Evolutionary conservation across 768 basidiomycete genomes (phyloP), one percentile per base, ranked within the genome.

Genomic region (Mycena chlorophos): DNA sequence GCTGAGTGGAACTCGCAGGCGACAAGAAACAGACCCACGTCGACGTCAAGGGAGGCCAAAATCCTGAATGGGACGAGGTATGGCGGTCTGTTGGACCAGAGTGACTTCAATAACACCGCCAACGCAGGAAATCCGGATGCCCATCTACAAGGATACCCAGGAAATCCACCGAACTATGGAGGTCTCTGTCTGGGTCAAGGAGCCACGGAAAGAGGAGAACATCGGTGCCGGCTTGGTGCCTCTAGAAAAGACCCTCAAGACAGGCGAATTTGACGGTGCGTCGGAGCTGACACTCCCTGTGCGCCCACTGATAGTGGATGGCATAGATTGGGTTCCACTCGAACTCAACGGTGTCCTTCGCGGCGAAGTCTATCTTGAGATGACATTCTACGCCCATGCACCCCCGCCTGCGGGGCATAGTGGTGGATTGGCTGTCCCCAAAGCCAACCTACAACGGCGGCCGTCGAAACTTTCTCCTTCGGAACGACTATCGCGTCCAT

Each of bases 41-140:
- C 56, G 88, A 92, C 64, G 77, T 85, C 61, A 92, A 87, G 66
- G 94, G 94, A 2, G 95, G 95, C 0, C 95, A 98, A 66, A 89
- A 91, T 70, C 95, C 95, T 2, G 83, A 87, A 56, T 98, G 94
- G 93, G 94, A 97, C 66, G 85, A 85, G n/a, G n/a, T n/a, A n/a
- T n/a, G n/a, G n/a, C n/a, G n/a, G n/a, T n/a, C n/a, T n/a, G n/a
- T n/a, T n/a, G n/a, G n/a, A n/a, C n/a, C n/a, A n/a, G n/a, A n/a
- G n/a, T n/a, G n/a, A n/a, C n/a, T n/a, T n/a, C n/a, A n/a, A n/a
- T n/a, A n/a, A n/a, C n/a, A n/a, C n/a, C n/a, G n/a, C n/a, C n/a
- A n/a, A n/a, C n/a, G n/a, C n/a, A n/a, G 29, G 94, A 97, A 69
- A 69, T 95, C 50, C 83, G 92, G 39, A 86, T 94, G 68, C 80